phyloP scores from a whole-genome alignment of 805 yeast genomes.

The Yamadazyma ubonensis region DNA sequence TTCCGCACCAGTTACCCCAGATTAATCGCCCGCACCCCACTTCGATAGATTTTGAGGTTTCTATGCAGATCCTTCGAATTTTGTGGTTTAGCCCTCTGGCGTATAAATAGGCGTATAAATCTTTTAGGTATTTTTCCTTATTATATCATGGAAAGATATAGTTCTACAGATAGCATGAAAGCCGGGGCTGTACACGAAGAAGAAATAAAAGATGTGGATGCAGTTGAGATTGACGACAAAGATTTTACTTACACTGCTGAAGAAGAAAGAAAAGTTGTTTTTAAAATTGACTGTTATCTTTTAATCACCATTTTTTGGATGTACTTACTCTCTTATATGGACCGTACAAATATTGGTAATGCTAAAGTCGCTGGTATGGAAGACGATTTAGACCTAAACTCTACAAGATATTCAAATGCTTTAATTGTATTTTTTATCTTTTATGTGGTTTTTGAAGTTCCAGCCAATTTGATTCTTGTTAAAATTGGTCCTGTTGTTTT shows the following conservation, averaged over 20 bases:
- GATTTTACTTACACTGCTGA: constrained; percentile 8
- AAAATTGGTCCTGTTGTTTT: constrained; percentile 53
- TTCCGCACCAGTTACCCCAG: constrained; percentile 1
- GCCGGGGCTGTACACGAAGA: constrained; percentile 7
- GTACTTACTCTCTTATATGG: constrained; percentile 11
- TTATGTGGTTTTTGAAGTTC: constrained; percentile 41
- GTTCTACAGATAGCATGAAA: constrained; percentile 7
- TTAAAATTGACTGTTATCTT: constrained; percentile 11
- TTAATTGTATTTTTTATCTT: constrained; percentile 55
- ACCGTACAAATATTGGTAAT: constrained; percentile 53
- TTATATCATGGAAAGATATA: constrained; percentile 3
- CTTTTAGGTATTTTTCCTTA: no score
- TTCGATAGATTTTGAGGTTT: neutral
- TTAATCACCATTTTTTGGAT: constrained; percentile 9
- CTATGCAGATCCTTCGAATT: neutral
- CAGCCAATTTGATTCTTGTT: constrained; percentile 14
- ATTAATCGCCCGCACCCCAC: neutral
- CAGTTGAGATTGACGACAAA: neutral
- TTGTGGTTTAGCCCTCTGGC: no score
- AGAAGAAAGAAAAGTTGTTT: constrained; percentile 8
- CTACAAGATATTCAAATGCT: constrained; percentile 49
- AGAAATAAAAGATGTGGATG: neutral
- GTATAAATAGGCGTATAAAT: neutral
- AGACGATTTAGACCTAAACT: constrained; percentile 49
- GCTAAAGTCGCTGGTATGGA: constrained; percentile 68